Percentiles rank a stretch among this genome's conserved stretches.
Conservation (phyloP, 768 basidiomycete species). For the Suillus hirtellus region DNA sequence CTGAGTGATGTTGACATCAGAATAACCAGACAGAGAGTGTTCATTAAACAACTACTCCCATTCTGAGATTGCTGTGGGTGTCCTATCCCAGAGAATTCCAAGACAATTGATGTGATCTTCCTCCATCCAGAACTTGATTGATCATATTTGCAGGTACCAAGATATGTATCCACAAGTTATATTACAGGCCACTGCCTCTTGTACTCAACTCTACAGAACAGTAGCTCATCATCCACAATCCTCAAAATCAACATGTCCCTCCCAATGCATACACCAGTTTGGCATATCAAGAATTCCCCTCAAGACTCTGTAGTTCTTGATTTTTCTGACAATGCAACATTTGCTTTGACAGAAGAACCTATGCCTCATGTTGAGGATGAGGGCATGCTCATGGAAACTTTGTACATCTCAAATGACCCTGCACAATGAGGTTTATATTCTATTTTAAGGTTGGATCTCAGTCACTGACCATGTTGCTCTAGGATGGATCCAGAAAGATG, state of each 20-base stretch:
- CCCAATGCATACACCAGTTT: neutral
- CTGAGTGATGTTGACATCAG: too few relatives aligned
- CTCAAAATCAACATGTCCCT: neutral
- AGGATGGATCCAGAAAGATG: constrained; percentile 1
- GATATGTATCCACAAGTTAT: neutral
- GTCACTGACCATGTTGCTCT: neutral
- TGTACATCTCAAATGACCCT: neutral
- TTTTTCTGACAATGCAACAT: neutral
- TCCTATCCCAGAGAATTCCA: too few relatives aligned
- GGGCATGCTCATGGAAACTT: neutral
- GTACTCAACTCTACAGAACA: neutral
- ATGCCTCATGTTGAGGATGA: neutral
- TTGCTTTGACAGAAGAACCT: constrained; percentile 1
- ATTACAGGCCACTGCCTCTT: neutral
- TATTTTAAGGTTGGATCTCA: neutral
- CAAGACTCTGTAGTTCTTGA: neutral
- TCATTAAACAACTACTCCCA: too few relatives aligned
- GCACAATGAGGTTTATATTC: neutral
- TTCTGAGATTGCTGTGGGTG: too few relatives aligned
- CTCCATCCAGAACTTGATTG: neutral
- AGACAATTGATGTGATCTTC: too few relatives aligned
- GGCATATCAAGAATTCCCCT: neutral
- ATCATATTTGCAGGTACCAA: neutral
- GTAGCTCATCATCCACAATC: neutral
- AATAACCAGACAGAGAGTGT: too few relatives aligned